Percentiles rank a stretch among this genome's conserved stretches.
Evolutionary conservation across 495 filamentous ascomycete genomes (phyloP).

Genomic region (Penicillium canariense): DNA sequence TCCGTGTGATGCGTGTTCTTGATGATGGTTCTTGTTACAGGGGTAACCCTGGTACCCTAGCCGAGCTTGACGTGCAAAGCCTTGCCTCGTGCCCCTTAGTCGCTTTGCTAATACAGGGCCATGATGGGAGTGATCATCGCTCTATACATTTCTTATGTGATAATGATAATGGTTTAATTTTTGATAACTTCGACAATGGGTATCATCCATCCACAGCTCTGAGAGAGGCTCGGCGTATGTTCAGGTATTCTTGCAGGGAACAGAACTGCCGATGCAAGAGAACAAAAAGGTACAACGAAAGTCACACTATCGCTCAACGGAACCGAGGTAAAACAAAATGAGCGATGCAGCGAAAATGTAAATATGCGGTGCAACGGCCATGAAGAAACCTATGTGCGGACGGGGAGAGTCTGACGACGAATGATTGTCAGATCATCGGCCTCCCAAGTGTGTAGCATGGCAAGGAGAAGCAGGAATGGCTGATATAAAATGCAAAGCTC

Average conservation of each 20-base stretch:
- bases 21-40: too few relatives aligned
- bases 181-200: background rate
- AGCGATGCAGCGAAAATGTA: background rate
- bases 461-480: background rate
- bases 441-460: background rate
- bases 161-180: too few relatives aligned
- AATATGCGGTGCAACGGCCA: background rate
- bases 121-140: background rate
- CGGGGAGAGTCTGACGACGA: background rate
- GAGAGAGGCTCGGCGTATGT: background rate
- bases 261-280: background rate
- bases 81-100: too few relatives aligned
- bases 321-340: background rate
- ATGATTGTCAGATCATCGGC: background rate
- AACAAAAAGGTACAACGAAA: background rate
- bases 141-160: background rate
- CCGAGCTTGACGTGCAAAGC: too few relatives aligned
- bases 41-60: too few relatives aligned
- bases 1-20: too few relatives aligned
- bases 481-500: background rate
- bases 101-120: background rate
- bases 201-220: background rate
- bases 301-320: background rate
- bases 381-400: background rate
- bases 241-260: background rate